Evolutionary conservation across 2,329 filamentous ascomycete species (phyloP), one percentile per base, ranked within the genome.

Genomic region (Berkeleyomyces rouxiae): DNA sequence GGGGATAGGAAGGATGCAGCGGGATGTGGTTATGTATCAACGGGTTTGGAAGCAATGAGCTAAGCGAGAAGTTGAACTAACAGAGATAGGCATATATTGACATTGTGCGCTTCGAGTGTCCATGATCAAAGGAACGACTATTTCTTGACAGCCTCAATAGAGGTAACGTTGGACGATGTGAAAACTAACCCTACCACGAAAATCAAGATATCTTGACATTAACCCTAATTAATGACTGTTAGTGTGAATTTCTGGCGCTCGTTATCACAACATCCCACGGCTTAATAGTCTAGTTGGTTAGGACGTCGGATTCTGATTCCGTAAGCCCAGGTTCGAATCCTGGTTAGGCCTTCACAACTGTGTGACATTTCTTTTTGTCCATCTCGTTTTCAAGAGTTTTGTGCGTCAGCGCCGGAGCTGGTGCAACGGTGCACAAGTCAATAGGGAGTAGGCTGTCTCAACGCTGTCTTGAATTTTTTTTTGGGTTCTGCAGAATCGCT

Each of bases 241-340:
- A 53, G 11, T 5, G 4, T n/a, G 7, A 4, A 11, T 13, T 31
- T n/a, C 23, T 23, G 23, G 23, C 23, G 23, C 23, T 23, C 23
- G 23, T 23, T 23, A 23, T 23, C 23, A 4, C 43, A 55, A 39
- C 33, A 44, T 40, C 33, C 3, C 42, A 43, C 11, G 61, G 61
- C 55, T 36, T 53, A 63, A 63, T 63, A 63, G 61, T 63, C 61
- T 63, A 63, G 61, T 63, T 63, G 57, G 61, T 63, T 63, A 62
- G 61, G 61, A 62, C 61, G 61, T 62, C 61, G 61, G 61, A 62
- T 59, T 59, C 57, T 59, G 57, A 59, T 59, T 59, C 57, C 57
- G 57, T 59, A 59, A 59, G 57, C 57, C 61, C 61, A 63, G 61
- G 61, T 63, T 63, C 61, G 61, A 63, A 63, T 59, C 55, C 61